phyloP scores from a whole-genome alignment of 345 rosid genomes.

The Pistacia vera region DNA sequence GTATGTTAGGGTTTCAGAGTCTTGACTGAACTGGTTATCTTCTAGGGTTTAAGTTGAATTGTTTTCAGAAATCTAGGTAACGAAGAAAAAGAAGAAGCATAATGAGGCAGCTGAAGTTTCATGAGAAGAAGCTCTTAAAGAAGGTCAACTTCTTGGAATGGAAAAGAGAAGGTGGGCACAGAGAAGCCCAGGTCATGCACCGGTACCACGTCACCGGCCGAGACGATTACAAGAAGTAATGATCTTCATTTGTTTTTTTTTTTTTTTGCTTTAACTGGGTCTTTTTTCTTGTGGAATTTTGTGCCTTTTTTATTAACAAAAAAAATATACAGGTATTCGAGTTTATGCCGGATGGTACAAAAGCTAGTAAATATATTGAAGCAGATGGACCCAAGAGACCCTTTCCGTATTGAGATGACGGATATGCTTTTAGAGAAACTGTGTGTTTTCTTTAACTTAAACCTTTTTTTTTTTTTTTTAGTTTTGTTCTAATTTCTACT shows the following conservation, averaged over 20 bases:
- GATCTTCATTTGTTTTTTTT: background rate
- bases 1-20: too few relatives aligned
- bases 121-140: conserved; percentile 75
- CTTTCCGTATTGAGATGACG: conserved; percentile 83
- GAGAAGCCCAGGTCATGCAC: conserved; percentile 62
- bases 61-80: too few relatives aligned
- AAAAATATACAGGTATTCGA: conserved; percentile 48
- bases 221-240: conserved; percentile 88
- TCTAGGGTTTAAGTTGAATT: too few relatives aligned
- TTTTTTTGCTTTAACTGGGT: conserved; percentile 3
- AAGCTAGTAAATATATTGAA: conserved; percentile 72
- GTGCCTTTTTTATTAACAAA: too few relatives aligned
- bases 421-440: conserved; percentile 83
- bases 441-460: conserved; percentile 40
- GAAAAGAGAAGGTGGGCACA: conserved; percentile 81
- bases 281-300: background rate
- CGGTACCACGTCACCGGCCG: conserved; percentile 75
- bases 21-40: too few relatives aligned
- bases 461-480: too few relatives aligned
- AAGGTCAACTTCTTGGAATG: conserved; percentile 75
- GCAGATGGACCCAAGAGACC: conserved; percentile 86
- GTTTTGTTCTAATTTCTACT: background rate
- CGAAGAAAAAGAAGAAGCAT: too few relatives aligned
- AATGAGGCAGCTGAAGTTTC: conserved; percentile 28
- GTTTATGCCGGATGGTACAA: conserved; percentile 86